Evolutionary conservation across 225 moss, liverwort and hornwort species (phyloP).

Genomic region (Sphagnum tenellum): DNA sequence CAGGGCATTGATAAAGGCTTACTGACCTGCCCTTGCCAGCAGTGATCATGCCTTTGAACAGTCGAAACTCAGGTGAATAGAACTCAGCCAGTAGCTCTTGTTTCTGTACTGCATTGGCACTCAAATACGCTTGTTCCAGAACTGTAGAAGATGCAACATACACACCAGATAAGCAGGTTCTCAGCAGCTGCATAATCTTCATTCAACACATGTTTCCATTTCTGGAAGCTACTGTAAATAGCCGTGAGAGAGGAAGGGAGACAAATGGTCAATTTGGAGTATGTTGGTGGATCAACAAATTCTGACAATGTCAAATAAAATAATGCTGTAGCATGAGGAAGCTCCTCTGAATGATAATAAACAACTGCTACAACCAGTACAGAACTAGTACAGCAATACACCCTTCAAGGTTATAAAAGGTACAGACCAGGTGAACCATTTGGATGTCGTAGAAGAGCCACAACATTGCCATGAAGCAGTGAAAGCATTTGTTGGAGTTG

Average conservation of each 20-base stretch:
- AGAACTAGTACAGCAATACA: too few relatives aligned
- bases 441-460: constrained; percentile 92
- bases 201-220: too few relatives aligned
- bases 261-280: too few relatives aligned
- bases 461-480: constrained; percentile 73
- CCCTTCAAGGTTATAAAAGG: neutral
- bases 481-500: constrained; percentile 76
- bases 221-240: too few relatives aligned
- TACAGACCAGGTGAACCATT: constrained; percentile 86
- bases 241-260: too few relatives aligned
- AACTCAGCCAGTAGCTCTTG: constrained; percentile 84
- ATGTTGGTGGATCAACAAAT: too few relatives aligned
- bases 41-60: constrained; percentile 68
- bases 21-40: constrained; percentile 63
- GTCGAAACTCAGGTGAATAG: constrained; percentile 89
- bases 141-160: constrained; percentile 28
- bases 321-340: neutral
- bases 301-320: too few relatives aligned
- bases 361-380: neutral
- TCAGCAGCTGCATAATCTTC: neutral
- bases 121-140: constrained; percentile 82
- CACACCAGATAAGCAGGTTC: neutral
- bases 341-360: neutral
- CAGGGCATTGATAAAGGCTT: neutral
- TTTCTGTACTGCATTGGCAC: constrained; percentile 73